A percentile compares a stretch with the other conserved stretches of the same genome.
phyloP scores from a whole-genome alignment of 2,329 filamentous ascomycete species.

The Aspergillus ochraceus region DNA sequence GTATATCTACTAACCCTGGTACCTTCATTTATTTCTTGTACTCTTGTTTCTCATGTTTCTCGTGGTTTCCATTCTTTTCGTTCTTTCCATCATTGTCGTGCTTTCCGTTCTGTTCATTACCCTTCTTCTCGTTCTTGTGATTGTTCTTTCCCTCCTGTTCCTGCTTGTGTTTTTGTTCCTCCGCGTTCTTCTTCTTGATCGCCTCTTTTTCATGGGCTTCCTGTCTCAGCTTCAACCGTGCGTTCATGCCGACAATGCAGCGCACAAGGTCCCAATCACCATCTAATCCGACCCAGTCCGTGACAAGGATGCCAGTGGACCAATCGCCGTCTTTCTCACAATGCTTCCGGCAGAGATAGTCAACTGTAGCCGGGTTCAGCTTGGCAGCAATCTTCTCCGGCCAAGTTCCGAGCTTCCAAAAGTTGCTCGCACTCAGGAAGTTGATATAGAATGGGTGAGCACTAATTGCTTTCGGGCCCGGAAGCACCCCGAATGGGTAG shows the following conservation, averaged over 20 bases:
- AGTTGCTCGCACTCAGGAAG: constrained; percentile 88
- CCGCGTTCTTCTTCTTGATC: not conserved
- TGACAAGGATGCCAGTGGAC: constrained; percentile 83
- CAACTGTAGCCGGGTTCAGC: constrained; percentile 74
- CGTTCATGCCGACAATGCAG: constrained; percentile 90
- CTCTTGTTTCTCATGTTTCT: not conserved
- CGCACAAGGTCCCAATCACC: constrained; percentile 89
- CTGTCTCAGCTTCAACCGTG: constrained; percentile 50
- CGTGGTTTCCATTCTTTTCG: not conserved
- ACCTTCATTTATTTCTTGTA: not conserved
- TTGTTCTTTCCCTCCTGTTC: not conserved
- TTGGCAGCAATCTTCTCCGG: constrained; percentile 86
- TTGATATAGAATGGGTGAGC: constrained; percentile 77
- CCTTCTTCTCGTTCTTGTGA: not conserved
- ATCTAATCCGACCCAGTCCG: constrained; percentile 85
- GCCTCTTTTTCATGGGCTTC: constrained; percentile 11
- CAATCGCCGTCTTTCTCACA: constrained; percentile 61
- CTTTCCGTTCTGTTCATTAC: not conserved
- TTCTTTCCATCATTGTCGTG: not conserved
- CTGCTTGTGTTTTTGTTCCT: too few species aligned
- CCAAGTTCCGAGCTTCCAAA: constrained; percentile 91
- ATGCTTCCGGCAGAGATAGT: constrained; percentile 58
- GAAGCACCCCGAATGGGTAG: constrained; percentile 39
- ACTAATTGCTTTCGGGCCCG: constrained; percentile 45
- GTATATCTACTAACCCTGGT: not conserved